Evolutionary conservation across 495 filamentous ascomycete species (phyloP).

Genomic region (Hypomontagnella monticulosa): DNA sequence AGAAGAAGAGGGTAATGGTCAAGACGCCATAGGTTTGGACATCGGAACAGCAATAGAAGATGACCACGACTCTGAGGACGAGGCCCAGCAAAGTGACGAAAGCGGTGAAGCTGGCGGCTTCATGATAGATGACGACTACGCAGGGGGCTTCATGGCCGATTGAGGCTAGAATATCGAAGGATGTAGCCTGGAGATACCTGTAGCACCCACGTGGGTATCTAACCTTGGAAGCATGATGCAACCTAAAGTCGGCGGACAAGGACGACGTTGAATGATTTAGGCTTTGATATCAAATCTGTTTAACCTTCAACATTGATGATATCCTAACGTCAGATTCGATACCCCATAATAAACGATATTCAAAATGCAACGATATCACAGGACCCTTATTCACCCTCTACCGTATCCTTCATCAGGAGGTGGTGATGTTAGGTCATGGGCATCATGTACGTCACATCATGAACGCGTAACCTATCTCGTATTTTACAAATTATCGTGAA

Average conservation of each 20-base stretch:
- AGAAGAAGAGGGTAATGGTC: slow-evolving; percentile 41
- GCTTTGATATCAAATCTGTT: not conserved
- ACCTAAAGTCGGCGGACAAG: not conserved
- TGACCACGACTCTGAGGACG: slow-evolving; percentile 24
- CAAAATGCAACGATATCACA: not conserved
- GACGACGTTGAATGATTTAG: not conserved
- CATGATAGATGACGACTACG: slow-evolving; percentile 44
- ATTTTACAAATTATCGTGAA: too few species aligned
- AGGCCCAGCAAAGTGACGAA: slow-evolving; percentile 25
- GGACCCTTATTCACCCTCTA: not conserved
- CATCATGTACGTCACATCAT: not conserved
- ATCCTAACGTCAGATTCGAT: too few species aligned
- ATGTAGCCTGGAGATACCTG: not conserved
- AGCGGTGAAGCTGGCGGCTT: slow-evolving; percentile 48
- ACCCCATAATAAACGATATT: too few species aligned
- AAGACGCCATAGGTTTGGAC: slow-evolving; percentile 27
- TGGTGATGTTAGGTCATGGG: slow-evolving; percentile 10
- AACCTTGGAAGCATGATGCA: not conserved
- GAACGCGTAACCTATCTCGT: too few species aligned
- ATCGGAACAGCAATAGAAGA: slow-evolving; percentile 21
- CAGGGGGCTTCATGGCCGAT: slow-evolving; percentile 42
- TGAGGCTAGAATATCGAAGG: slow-evolving; percentile 2
- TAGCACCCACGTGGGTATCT: too few species aligned
- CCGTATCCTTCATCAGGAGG: slow-evolving; percentile 15
- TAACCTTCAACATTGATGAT: not conserved